Base-by-base conservation (phyloP, 371 early-diverging fungal species). In the Actinomortierella wolfii region DNA sequence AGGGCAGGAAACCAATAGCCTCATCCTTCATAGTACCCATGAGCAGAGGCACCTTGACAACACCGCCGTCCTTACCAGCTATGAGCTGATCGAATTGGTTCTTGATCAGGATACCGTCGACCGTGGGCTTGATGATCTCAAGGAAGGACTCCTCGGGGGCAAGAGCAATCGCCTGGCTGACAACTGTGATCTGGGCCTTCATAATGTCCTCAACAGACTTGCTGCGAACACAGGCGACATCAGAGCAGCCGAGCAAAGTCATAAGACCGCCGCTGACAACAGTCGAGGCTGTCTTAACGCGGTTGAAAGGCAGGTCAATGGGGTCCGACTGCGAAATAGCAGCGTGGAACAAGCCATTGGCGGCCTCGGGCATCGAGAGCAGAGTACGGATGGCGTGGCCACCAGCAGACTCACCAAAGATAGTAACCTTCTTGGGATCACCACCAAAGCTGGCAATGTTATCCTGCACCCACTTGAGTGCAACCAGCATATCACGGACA, bases 381-480 rank as follows among this genome's bases (percentile, higher is more conserved):
- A 73, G 54, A 26, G 67, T 67, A 44, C 67, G 76, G 55, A 76
- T 54, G 3, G 81, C 79, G 51, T 69, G 64, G 20, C 80, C 82
- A 28, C 84, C 84, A 21, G 84, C 82, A 18, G 81, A 81, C 51
- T 81, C 77, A 1, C 85, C 85, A 54, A 77, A 76, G 29, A 81
- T 47, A 11, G 80, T 79, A 18, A 82, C 75, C 53, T 68, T 54
- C 23, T 51, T 25, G 1, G 75, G 51, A 52, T 81, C 76, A 40
- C 85, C 85, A 14, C 81, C 81, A 55, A 84, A 84, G 40, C 51
- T 52, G 48, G 47, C 58, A 48, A 82, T 78, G 68, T 82, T 65
- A 14, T 52, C 66, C 58, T 78, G 61, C 39, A 83, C 77, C 84
- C 84, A 84, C 50, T 78, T 23, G 29, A 84, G 59, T 17, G 83